phyloP scores from a whole-genome alignment of 352 stramenopile species.

The Thalassiosira mediterranea region DNA sequence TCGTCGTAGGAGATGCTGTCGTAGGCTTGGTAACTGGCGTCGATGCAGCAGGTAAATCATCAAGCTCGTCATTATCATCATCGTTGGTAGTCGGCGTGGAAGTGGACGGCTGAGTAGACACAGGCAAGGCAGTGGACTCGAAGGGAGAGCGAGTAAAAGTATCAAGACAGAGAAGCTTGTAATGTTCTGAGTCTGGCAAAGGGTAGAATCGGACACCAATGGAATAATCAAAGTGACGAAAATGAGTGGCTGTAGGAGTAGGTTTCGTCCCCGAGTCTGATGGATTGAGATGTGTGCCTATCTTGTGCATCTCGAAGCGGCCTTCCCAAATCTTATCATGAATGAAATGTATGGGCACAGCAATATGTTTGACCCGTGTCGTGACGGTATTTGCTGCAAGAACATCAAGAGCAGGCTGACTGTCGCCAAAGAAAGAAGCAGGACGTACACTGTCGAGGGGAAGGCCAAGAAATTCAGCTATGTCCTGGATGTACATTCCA shows the following conservation, averaged over 20 bases:
- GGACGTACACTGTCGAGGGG: neutral
- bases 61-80: no score
- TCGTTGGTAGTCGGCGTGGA: no score
- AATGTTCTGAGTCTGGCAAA: constrained; percentile 10
- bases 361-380: constrained; percentile 29
- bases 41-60: no score
- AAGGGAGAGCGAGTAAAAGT: neutral
- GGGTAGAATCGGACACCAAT: constrained; percentile 11
- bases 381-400: constrained; percentile 16
- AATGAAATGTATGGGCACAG: constrained; percentile 10
- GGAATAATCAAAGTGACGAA: constrained; percentile 5
- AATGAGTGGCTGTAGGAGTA: neutral
- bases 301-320: neutral
- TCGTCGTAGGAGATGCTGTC: no score
- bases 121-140: no score
- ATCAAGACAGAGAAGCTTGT: constrained; percentile 1
- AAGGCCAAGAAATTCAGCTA: constrained; percentile 13
- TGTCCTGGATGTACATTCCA: constrained; percentile 1
- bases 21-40: no score
- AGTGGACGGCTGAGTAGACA: no score
- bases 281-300: constrained; percentile 7
- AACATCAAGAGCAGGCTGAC: constrained; percentile 31
- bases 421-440: constrained; percentile 17
- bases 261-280: constrained; percentile 16
- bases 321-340: constrained; percentile 8